Base-by-base conservation (phyloP, 768 basidiomycete species). In the Rhodosporidiobolus odoratus region DNA sequence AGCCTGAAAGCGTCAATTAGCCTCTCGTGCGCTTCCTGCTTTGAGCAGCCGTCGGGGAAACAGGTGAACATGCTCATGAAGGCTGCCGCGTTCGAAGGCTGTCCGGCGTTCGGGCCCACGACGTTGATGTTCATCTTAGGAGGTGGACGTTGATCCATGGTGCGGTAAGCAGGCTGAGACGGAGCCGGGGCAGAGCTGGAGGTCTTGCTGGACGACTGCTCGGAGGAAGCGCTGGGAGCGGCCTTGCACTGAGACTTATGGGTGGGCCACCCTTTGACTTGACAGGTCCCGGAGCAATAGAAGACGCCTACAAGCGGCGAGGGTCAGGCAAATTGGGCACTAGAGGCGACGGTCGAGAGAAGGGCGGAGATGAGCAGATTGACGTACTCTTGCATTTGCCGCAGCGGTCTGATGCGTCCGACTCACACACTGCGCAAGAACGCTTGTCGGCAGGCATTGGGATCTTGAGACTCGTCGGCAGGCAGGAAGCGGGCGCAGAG, bases 1-100 rank as follows among this genome's bases (percentile, higher is more conserved):
- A 40, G n/a, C n/a, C 56, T 19, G 57, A 50, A 68, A 0, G 35
- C 56, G 40, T 62, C 61, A 23, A 68, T 58, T 8, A 68, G 37
- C 10, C 57, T 40, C 40, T 64, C 48, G 27, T 58, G 34, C 23
- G 27, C 37, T n/a, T 50, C 19, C 13, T 38, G 16, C 40, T 63
- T 58, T 15, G 35, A 4, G 12, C 58, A 3, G n/a, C 23, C n/a
- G 2, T 8, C 30, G 25, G 37, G 25, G 47, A 58, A 58, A n/a
- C 27, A 30, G 9, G 1, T 15, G 13, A 62, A 16, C 27, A 34
- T 6, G 23, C 37, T 38, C 52, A 50, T 32, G 27, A 43, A 21
- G 1, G 9, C 48, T n/a, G n/a, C 27, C 21, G 48, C 12, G 48
- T 8, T 30, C 15, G 35, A 32, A 34, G 30, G 15, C 52, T 35